Evolutionary conservation across 441 rosid species (phyloP).

Genomic region (Rhodomyrtus psidioides): DNA sequence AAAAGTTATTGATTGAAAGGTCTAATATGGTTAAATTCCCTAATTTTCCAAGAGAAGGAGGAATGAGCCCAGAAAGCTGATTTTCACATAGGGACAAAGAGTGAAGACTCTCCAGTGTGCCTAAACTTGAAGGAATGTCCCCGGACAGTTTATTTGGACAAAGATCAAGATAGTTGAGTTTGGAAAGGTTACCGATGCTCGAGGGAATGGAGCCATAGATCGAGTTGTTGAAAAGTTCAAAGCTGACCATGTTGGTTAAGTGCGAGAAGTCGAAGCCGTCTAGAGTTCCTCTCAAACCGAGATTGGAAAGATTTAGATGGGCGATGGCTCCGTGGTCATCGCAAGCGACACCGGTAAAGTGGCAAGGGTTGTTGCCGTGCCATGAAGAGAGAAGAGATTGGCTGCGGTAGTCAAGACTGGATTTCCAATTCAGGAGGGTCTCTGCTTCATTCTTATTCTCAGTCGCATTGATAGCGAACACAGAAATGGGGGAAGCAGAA

Average conservation of each 20-base stretch:
- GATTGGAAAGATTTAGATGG: background rate
- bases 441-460: background rate
- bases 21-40: rapidly evolving
- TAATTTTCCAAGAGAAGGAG: background rate
- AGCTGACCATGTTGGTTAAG: background rate
- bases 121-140: background rate
- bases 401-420: background rate
- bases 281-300: background rate
- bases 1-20: background rate
- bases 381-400: background rate
- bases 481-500: background rate
- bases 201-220: background rate
- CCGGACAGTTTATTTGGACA: rapidly evolving
- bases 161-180: background rate
- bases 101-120: background rate
- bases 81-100: background rate
- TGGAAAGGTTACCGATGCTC: background rate
- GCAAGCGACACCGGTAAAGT: background rate
- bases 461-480: rapidly evolving
- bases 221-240: background rate
- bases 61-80: background rate
- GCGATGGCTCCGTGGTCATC: rapidly evolving
- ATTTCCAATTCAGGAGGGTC: background rate
- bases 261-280: rapidly evolving
- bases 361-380: background rate